A percentile compares a stretch with the other conserved stretches of the same genome.
These are phyloP conservation scores for Geotrichum fermentans DNA, from an alignment of 1,139 yeast species.

Conservation along the genomic window DNA sequence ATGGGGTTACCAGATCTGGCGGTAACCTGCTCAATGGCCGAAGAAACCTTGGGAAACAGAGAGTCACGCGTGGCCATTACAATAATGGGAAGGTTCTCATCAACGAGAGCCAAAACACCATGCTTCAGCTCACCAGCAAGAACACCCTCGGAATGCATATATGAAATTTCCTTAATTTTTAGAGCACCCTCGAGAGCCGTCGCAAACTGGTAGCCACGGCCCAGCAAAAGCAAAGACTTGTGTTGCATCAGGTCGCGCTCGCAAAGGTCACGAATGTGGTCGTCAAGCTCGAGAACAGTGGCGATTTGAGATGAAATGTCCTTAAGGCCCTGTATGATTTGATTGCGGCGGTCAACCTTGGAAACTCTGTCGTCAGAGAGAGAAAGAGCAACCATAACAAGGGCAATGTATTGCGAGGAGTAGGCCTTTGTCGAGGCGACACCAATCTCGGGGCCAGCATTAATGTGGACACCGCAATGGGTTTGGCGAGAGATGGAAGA, in stretches of 20 bases:
- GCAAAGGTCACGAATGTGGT: slow-evolving; percentile 70
- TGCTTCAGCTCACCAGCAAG: slow-evolving; percentile 98
- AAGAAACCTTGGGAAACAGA: slow-evolving; percentile 90
- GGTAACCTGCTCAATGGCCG: slow-evolving; percentile 93
- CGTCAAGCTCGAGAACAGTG: slow-evolving; percentile 68
- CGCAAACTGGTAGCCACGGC: slow-evolving; percentile 97
- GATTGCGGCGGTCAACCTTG: slow-evolving; percentile 66
- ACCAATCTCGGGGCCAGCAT: slow-evolving; percentile 99
- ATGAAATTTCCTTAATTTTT: slow-evolving; percentile 95
- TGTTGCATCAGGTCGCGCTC: slow-evolving; percentile 66
- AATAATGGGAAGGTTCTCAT: slow-evolving; percentile 86
- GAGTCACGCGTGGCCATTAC: slow-evolving; percentile 98
- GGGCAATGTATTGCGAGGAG: slow-evolving; percentile 95
- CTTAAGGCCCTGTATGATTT: slow-evolving; percentile 81
- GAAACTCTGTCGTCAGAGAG: slow-evolving; percentile 89
- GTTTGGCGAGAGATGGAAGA: slow-evolving; percentile 93
- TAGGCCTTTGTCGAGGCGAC: slow-evolving; percentile 99
- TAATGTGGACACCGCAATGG: slow-evolving; percentile 98
- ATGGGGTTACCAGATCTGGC: slow-evolving; percentile 98
- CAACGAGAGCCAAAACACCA: slow-evolving; percentile 96
- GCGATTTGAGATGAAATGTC: slow-evolving; percentile 82
- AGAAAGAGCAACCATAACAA: slow-evolving; percentile 93
- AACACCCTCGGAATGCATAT: slow-evolving; percentile 99
- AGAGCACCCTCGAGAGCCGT: slow-evolving; percentile 97
- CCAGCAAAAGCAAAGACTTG: slow-evolving; percentile 82